These are phyloP conservation scores for Plantago major DNA, from an alignment of 257 asterid species.

Conservation along the genomic window DNA sequence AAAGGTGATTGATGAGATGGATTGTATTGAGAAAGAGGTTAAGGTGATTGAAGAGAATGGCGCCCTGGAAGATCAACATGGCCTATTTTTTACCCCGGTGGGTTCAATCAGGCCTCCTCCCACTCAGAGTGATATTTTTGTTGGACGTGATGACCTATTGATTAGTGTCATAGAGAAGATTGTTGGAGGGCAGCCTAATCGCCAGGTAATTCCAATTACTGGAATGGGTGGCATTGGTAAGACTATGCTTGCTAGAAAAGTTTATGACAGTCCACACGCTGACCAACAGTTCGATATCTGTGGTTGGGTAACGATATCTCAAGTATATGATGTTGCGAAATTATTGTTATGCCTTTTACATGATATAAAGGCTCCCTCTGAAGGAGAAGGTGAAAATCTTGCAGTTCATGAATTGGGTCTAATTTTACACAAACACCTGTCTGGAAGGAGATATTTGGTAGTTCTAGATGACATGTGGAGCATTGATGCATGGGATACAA, in stretches of 20 bases:
- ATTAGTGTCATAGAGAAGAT: not conserved
- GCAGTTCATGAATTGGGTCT: not conserved
- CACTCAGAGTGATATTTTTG: not conserved
- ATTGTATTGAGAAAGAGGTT: not conserved
- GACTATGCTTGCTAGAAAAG: not conserved
- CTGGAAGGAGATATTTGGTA: not conserved
- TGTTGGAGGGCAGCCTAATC: not conserved
- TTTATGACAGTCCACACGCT: not conserved
- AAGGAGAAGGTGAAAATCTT: not conserved
- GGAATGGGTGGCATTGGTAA: constrained; percentile 9
- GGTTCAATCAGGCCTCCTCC: not conserved
- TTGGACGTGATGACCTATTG: not conserved
- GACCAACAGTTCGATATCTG: not conserved
- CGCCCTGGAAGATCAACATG: not conserved
- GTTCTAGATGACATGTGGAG: constrained; percentile 1
- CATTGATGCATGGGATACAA: not conserved
- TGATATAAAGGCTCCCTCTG: not conserved
- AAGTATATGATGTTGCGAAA: not conserved
- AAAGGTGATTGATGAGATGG: not conserved
- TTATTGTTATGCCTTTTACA: not conserved
- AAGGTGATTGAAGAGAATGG: not conserved
- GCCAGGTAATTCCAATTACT: not conserved
- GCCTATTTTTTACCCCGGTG: no score
- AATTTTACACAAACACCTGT: not conserved
- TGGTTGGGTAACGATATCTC: not conserved